Conservation (phyloP, 768 basidiomycete genomes). For the Suillus decipiens region DNA sequence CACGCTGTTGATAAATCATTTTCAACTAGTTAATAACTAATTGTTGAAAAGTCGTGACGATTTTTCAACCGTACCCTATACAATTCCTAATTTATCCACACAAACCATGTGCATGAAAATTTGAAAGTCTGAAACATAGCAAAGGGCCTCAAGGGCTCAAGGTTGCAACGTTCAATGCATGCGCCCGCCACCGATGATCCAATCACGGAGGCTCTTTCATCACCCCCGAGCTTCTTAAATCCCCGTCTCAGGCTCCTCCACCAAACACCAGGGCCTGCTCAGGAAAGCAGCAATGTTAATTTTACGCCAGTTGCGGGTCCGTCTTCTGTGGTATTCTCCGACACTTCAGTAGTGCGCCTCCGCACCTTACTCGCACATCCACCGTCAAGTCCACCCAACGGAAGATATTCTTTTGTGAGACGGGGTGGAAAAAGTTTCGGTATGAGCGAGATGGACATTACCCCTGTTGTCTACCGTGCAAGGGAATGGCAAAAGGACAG, state of each 20-base stretch:
- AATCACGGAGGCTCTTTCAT: constrained; percentile 20
- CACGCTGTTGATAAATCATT: no score
- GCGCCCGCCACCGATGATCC: neutral
- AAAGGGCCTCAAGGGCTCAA: neutral
- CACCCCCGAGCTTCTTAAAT: constrained; percentile 14
- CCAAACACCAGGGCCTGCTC: constrained; percentile 21
- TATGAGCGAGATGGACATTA: constrained; percentile 57
- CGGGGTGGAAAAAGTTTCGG: constrained; percentile 58
- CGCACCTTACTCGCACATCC: constrained; percentile 60
- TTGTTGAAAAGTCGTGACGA: no score
- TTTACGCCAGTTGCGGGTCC: constrained; percentile 23
- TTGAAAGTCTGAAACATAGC: neutral
- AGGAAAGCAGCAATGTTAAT: constrained; percentile 12
- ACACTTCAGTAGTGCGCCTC: constrained; percentile 60
- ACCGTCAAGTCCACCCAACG: constrained; percentile 43
- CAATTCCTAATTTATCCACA: neutral
- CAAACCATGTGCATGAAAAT: neutral
- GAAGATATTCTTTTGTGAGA: constrained; percentile 27
- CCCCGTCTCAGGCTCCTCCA: constrained; percentile 22
- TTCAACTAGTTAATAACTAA: no score
- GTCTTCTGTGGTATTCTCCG: constrained; percentile 25
- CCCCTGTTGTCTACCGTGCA: constrained; percentile 45
- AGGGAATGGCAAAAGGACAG: constrained; percentile 48
- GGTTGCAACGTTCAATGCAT: constrained; percentile 2
- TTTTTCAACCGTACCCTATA: no score